Conservation (phyloP, 73 alveolate genomes). For the Stentor roeselii region DNA sequence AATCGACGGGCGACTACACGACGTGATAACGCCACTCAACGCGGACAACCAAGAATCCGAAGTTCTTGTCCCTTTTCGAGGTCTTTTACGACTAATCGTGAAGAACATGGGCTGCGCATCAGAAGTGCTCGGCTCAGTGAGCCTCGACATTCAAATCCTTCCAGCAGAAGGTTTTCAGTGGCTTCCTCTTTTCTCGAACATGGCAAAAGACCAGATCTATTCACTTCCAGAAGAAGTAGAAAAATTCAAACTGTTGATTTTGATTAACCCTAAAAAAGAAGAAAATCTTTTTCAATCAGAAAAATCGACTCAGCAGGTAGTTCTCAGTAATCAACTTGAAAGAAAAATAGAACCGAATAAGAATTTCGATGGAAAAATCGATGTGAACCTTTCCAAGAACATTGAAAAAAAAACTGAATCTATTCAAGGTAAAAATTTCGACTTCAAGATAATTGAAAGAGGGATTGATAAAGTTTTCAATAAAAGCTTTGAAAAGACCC, state of each 20-base stretch:
- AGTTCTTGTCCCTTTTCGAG: background rate
- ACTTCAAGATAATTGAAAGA: background rate
- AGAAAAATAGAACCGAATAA: background rate
- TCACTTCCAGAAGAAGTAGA: constrained; percentile 22
- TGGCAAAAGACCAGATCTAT: background rate
- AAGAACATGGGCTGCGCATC: constrained; percentile 15
- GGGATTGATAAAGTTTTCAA: too few species aligned
- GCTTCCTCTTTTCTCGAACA: background rate
- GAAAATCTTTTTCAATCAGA: background rate
- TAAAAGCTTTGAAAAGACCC: too few species aligned
- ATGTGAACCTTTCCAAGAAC: background rate
- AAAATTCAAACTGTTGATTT: background rate
- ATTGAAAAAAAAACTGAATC: background rate
- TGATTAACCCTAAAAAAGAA: constrained; percentile 2
- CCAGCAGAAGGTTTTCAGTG: constrained; percentile 20
- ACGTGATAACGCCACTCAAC: constrained; percentile 12
- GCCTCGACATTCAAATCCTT: background rate
- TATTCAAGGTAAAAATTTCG: background rate
- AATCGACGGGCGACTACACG: constrained; percentile 7
- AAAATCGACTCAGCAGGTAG: too few species aligned
- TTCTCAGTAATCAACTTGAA: background rate
- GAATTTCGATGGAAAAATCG: background rate
- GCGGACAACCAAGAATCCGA: constrained; percentile 3
- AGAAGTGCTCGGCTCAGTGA: constrained; percentile 14
- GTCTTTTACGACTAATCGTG: background rate